Evolutionary conservation across 331 rosid species (phyloP).

Genomic region (Ulmus americana): DNA sequence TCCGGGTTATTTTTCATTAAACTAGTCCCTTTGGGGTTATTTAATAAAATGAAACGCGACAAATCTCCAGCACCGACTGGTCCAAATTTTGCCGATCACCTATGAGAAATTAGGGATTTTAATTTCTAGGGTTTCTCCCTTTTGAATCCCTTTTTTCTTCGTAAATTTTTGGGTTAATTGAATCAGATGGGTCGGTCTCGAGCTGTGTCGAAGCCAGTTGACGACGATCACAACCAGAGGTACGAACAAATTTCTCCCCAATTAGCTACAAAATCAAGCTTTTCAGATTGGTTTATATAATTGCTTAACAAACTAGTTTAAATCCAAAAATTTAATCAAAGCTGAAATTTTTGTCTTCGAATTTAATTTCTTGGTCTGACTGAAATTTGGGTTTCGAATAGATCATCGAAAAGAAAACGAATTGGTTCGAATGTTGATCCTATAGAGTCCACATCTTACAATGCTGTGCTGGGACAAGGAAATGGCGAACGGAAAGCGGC

Average conservation of each 20-base stretch:
- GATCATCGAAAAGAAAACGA: conserved; percentile 54
- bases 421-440: conserved; percentile 40
- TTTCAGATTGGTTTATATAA: neutral
- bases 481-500: conserved; percentile 36
- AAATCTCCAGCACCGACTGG: neutral
- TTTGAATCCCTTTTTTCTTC: neutral
- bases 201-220: conserved; percentile 34
- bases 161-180: neutral
- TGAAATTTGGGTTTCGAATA: conserved; percentile 24
- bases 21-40: no score
- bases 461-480: conserved; percentile 23
- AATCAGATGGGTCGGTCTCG: conserved; percentile 71
- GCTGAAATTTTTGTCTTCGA: conserved; percentile 7
- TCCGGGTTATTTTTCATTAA: neutral
- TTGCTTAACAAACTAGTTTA: neutral
- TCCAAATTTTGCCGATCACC: neutral
- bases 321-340: conserved; percentile 9
- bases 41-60: neutral
- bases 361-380: conserved; percentile 7
- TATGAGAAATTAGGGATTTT: conserved; percentile 1
- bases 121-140: conserved; percentile 3
- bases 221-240: conserved; percentile 55
- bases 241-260: conserved; percentile 1
- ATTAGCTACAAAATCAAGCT: conserved; percentile 6
- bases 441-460: conserved; percentile 29